Evolutionary conservation across 2,329 filamentous ascomycete species (phyloP), one percentile per base, ranked within the genome.

Genomic region (Colletotrichum sp.): DNA sequence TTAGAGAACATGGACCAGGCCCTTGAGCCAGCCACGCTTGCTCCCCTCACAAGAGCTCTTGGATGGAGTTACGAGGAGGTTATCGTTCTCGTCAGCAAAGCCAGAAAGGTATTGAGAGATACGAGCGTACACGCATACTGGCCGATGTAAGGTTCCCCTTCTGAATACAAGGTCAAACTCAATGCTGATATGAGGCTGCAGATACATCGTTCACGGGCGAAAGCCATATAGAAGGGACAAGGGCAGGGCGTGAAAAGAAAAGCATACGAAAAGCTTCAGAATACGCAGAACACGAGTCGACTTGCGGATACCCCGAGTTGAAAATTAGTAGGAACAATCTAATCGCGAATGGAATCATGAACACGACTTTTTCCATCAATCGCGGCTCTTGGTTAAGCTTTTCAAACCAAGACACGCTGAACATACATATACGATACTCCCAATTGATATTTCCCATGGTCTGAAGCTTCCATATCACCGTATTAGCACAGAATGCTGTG

Each of bases 1-100:
- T 70, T 80, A 24, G 80, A 82, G 60, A 84, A 84, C 57, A 79
- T 84, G 28, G 48, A 74, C 64, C 77, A 75, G 59, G 84, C 83
- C 14, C 79, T 82, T 32, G 82, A 86, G 78, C 79, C 81, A 7
- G 82, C 85, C 57, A 81, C 79, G 13, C 78, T 85, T 65, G 84
- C 83, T 10, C 77, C 84, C 13, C 83, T 85, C 67, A 86, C 84
- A 4, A 81, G 83, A n/a, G 81, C 81, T 43, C 77, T 86, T 21
- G 82, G 81, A 12, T 85, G 84, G 84, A 80, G 61, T 21, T 70
- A 78, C 10, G 82, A 83, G 13, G 80, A 84, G 65, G 79, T 81
- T 63, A 63, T 72, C 39, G 74, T 77, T 63, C 80, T 82, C 21
- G 77, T 79, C 55, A 77, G 77, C 1, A 24, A 71, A 9, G 80